Base-by-base conservation (phyloP, 176 grass and related monocot genomes). In the Stipa capillata region DNA sequence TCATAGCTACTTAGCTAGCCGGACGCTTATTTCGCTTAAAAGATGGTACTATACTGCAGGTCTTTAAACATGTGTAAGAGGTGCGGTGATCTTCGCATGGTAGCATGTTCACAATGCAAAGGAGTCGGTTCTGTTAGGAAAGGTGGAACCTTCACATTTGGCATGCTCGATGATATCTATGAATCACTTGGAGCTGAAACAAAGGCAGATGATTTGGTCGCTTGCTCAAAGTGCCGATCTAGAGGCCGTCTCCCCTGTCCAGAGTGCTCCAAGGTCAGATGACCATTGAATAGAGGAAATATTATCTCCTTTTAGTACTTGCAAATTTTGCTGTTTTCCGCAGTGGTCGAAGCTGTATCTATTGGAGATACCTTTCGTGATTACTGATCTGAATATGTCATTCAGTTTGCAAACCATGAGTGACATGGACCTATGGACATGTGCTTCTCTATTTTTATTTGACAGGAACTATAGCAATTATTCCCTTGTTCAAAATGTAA, bases 41-140 rank as follows among this genome's bases (percentile, higher is more conserved):
- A 20, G n/a, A 6, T n/a, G n/a, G 31, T 9, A 48, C 6, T 73
- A 48, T 50, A 32, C 69, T 20, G 33, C 84, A 97, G 95, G 53
- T 92, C 91, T 39, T 78, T 97, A 73, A 81, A 88, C 39, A 97
- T 94, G 92, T 97, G 95, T 28, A 91, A 90, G 85, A 90, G 58
- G 47, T 94, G 95, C 0, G 92, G 95, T 37, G 83, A 94, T 82
- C 92, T 94, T 56, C 89, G 84, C 11, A 90, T 92, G 69, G 83
- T 94, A 76, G 92, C 96, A 64, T 98, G 92, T 23, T 85, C 90
- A 13, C 73, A 85, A 27, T 98, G 92, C 78, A 95, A 83, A 86
- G 96, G 90, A 69, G 27, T 58, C 0, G 92, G 90, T 0, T 89
- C 73, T 3, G 85, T 91, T 14, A 85, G 72, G 48, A 98, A 91